Base-by-base conservation (phyloP, 169 alveolate species). In the Plasmodium yoelii region DNA sequence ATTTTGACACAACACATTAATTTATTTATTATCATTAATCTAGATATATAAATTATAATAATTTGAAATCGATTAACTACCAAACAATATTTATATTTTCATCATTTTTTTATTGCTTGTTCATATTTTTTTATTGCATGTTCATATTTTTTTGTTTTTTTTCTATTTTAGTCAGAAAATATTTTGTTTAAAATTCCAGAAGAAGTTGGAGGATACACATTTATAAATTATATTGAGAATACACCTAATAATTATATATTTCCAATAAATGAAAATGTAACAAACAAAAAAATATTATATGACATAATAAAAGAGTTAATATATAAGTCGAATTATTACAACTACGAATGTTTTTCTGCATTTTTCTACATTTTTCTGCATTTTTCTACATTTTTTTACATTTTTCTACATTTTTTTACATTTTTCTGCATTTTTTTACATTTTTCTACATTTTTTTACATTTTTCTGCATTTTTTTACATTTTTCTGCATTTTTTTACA, bases 191-290 rank as follows among this genome's bases (percentile, higher is more conserved):
- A 51, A 49, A 63, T 80, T 22, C 90, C 90, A 2, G 72, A 80
- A 19, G 68, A 13, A 34, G 46, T 80, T 34, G 90, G 90, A 28
- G 90, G 90, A 46, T 80, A 80, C 42, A 80, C 75, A 8, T 80
- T 80, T 15, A 80, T 80, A 47, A 80, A 80, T 69, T 80, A 65
- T 68, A 28, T 80, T 44, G 90, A 80, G 70, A 13, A 56, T 19
- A 19, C 22, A 15, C 90, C 90, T 9, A 80, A 80, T 28, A 80
- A 80, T 65, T 65, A 55, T 51, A 64, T 80, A 0, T 65, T 80
- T 13, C 90, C 90, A 18, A 64, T 80, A 26, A 80, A 80, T 39
- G 80, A 80, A 80, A 80, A 80, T 44, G 90, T 80, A 80, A 51
- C 19, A 18, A 59, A 10, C 19, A 12, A 15, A 57, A 18, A 59